Evolutionary conservation across 352 stramenopile species (phyloP).

Genomic region (Pythium biforme): DNA sequence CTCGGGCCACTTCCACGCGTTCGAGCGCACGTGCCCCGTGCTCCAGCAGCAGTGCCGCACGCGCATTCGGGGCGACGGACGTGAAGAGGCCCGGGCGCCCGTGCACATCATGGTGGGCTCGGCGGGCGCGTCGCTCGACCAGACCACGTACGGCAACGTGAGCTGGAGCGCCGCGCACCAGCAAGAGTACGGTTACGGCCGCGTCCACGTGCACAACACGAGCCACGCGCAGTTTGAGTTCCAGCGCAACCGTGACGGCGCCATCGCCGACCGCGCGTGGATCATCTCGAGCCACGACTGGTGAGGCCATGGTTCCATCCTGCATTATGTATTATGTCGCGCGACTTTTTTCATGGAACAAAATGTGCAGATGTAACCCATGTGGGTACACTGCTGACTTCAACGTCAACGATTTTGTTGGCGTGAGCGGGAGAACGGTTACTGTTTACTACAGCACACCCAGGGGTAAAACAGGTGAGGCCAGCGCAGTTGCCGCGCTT

Average conservation of each 20-base stretch:
- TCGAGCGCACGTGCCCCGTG: conserved; percentile 32
- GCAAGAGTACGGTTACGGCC: conserved; percentile 30
- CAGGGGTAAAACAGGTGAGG: too few species aligned
- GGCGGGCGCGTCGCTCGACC: conserved; percentile 25
- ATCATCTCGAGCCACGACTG: conserved; percentile 31
- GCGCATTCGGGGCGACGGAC: not conserved
- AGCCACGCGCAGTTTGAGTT: conserved; percentile 31
- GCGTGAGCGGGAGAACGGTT: too few species aligned
- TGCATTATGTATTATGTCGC: conserved; percentile 14
- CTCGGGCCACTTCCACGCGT: conserved; percentile 30
- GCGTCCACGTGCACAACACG: conserved; percentile 28
- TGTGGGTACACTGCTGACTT: too few species aligned
- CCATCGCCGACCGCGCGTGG: conserved; percentile 21
- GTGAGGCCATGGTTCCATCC: not conserved
- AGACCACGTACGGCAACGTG: conserved; percentile 17
- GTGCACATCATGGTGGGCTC: conserved; percentile 36
- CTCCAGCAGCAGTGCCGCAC: conserved; percentile 10
- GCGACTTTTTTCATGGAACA: conserved; percentile 24
- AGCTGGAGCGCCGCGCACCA: conserved; percentile 19
- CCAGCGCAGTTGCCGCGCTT: too few species aligned
- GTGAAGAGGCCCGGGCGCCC: conserved; percentile 22
- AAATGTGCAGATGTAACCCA: too few species aligned
- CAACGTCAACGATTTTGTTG: too few species aligned
- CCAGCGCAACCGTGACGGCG: conserved; percentile 16
- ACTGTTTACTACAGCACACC: too few species aligned